Evolutionary conservation across 352 stramenopile species (phyloP).

Genomic region (Pythium phragmiticola): DNA sequence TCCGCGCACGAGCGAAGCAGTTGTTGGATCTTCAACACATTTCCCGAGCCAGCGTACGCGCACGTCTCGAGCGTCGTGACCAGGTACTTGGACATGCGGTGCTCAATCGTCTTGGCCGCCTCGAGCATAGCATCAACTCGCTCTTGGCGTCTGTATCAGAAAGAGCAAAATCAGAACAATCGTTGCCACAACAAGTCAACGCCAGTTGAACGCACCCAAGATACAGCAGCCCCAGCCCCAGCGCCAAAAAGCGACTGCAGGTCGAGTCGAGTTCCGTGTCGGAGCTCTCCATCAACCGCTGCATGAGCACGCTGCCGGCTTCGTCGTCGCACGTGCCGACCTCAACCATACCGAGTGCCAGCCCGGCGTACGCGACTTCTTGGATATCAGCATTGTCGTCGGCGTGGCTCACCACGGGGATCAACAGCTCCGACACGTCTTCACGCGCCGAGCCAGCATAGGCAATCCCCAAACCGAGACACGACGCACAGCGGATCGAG

Average conservation of each 20-base stretch:
- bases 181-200: not conserved
- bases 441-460: conserved; percentile 96
- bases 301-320: conserved; percentile 94
- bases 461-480: conserved; percentile 96
- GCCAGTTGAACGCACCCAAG: conserved; percentile 71
- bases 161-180: not conserved
- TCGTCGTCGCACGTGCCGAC: conserved; percentile 98
- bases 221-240: conserved; percentile 98
- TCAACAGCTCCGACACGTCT: conserved; percentile 96
- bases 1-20: conserved; percentile 97
- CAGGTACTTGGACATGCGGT: conserved; percentile 97
- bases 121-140: conserved; percentile 99
- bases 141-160: conserved; percentile 69
- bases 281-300: conserved; percentile 98
- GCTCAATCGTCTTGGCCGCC: conserved; percentile 97
- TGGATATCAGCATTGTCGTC: conserved; percentile 92
- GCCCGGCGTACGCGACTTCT: conserved; percentile 90
- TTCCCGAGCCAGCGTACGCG: conserved; percentile 98
- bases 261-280: conserved; percentile 97
- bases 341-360: conserved; percentile 98
- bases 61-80: conserved; percentile 97
- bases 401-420: conserved; percentile 91
- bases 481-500: conserved; percentile 93
- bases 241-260: conserved; percentile 94
- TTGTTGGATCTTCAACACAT: conserved; percentile 98